Evolutionary conservation across 148 eudicot genomes (phyloP).

Genomic region (Amaranthus hypochondriacus): DNA sequence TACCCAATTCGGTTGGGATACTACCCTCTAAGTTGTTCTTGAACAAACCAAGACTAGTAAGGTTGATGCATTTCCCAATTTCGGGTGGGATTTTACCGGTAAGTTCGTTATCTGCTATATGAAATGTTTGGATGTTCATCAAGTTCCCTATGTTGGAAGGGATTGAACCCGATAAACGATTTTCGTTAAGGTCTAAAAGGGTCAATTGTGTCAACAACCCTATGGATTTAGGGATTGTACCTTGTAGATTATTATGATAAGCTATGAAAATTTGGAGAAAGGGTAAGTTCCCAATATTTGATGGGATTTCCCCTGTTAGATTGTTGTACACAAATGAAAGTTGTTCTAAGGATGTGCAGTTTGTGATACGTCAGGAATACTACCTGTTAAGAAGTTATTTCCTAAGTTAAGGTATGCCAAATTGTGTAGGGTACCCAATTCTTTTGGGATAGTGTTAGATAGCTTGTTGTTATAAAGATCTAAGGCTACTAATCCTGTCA

Average conservation of each 20-base stretch:
- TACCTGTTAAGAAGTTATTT: slow-evolving; percentile 50
- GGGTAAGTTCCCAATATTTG: slow-evolving; percentile 45
- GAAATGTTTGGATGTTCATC: slow-evolving; percentile 43
- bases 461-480: slow-evolving; percentile 44
- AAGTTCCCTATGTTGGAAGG: slow-evolving; percentile 58
- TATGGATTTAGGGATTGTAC: slow-evolving; percentile 61
- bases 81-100: slow-evolving; percentile 59
- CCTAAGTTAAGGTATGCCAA: slow-evolving; percentile 48
- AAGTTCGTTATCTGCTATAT: slow-evolving; percentile 46
- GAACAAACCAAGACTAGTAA: slow-evolving; percentile 39
- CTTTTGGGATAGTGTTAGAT: slow-evolving; percentile 51
- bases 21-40: slow-evolving; percentile 48
- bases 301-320: slow-evolving; percentile 58
- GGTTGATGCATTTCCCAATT: slow-evolving; percentile 53
- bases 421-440: slow-evolving; percentile 46
- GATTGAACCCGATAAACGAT: slow-evolving; percentile 50
- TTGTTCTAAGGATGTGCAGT: slow-evolving; percentile 43
- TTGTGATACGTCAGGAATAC: slow-evolving; percentile 55
- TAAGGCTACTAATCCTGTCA: too few relatives aligned
- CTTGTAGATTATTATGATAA: slow-evolving; percentile 43
- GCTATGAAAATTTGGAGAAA: slow-evolving; percentile 48
- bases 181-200: slow-evolving; percentile 46
- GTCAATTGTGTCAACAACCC: slow-evolving; percentile 39
- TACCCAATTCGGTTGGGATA: slow-evolving; percentile 67
- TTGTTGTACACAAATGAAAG: slow-evolving; percentile 42